Evolutionary conservation across 1,284 basidiomycete species (phyloP).

Genomic region (Rhodotorula sp.): DNA sequence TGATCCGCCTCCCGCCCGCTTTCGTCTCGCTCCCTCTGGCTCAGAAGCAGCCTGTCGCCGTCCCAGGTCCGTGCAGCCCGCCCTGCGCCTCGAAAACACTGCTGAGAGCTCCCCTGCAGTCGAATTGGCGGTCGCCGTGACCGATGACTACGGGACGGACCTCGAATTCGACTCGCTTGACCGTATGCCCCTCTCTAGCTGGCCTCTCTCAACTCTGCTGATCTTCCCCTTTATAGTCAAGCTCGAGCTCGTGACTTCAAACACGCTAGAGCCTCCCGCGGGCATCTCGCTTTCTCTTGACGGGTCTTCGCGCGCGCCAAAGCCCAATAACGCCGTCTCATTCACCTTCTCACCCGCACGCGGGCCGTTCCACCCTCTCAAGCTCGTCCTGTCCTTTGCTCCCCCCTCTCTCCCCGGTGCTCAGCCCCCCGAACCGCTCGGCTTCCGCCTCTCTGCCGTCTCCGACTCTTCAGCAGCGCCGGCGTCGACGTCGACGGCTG

Average conservation of each 20-base stretch:
- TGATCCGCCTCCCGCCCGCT: slow-evolving; percentile 32
- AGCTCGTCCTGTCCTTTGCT: not conserved
- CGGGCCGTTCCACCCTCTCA: slow-evolving; percentile 25
- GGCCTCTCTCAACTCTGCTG: not conserved
- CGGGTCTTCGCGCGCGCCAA: not conserved
- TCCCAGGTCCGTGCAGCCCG: not conserved
- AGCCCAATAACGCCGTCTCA: not conserved
- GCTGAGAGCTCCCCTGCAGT: slow-evolving; percentile 1
- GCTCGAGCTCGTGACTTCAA: not conserved
- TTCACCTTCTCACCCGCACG: slow-evolving; percentile 24
- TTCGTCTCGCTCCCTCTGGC: slow-evolving; percentile 1
- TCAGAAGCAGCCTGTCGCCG: not conserved
- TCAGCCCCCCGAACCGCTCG: not conserved
- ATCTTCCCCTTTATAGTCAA: slow-evolving; percentile 9
- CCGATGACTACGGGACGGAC: slow-evolving; percentile 38
- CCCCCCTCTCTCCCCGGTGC: not conserved
- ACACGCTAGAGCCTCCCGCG: not conserved
- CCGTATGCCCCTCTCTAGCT: slow-evolving; percentile 1
- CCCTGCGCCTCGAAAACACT: not conserved
- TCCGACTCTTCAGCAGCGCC: not conserved
- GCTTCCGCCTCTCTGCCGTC: slow-evolving; percentile 18
- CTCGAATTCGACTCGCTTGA: slow-evolving; percentile 28
- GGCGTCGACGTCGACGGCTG: not conserved
- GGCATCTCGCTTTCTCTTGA: slow-evolving; percentile 5
- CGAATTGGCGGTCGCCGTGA: slow-evolving; percentile 26